Conservation (phyloP, 2,329 filamentous ascomycete genomes). For the Trichoderma atroviride region DNA sequence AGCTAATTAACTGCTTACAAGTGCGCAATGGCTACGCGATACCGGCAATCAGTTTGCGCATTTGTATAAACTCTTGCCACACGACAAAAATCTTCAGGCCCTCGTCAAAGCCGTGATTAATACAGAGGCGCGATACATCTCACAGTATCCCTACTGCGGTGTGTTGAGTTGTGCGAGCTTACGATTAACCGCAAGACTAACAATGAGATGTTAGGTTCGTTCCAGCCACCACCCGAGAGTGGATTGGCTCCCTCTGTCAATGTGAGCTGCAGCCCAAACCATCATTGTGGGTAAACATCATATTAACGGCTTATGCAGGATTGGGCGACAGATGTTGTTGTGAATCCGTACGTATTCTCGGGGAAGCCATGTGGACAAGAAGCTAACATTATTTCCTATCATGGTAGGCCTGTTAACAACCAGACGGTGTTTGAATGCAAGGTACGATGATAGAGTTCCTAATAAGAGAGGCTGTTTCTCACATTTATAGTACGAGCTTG, state of each 20-base stretch:
- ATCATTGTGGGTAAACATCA: background rate
- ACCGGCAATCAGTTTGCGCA: conserved; percentile 75
- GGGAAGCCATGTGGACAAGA: background rate
- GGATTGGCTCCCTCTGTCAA: conserved; percentile 43
- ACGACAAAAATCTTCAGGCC: conserved; percentile 62
- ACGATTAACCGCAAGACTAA: background rate
- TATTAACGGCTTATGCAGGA: conserved; percentile 24
- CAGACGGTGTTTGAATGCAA: conserved; percentile 37
- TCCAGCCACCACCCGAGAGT: conserved; percentile 81
- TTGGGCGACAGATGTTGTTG: conserved; percentile 31
- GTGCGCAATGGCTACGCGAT: conserved; percentile 73
- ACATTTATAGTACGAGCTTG: conserved; percentile 75
- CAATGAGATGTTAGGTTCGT: conserved; percentile 61
- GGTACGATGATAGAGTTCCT: conserved; percentile 28
- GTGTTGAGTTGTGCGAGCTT: background rate
- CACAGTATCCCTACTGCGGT: conserved; percentile 72
- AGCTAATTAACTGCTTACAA: conserved; percentile 6
- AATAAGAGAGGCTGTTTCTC: background rate
- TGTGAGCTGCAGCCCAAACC: conserved; percentile 14
- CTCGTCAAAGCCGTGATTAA: conserved; percentile 74
- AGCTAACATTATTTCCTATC: background rate
- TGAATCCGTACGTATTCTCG: conserved; percentile 33
- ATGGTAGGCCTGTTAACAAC: conserved; percentile 32
- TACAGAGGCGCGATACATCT: conserved; percentile 68
- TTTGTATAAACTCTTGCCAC: conserved; percentile 62